Base-by-base conservation (phyloP, 768 basidiomycete species). In the Termitomyces sp. region DNA sequence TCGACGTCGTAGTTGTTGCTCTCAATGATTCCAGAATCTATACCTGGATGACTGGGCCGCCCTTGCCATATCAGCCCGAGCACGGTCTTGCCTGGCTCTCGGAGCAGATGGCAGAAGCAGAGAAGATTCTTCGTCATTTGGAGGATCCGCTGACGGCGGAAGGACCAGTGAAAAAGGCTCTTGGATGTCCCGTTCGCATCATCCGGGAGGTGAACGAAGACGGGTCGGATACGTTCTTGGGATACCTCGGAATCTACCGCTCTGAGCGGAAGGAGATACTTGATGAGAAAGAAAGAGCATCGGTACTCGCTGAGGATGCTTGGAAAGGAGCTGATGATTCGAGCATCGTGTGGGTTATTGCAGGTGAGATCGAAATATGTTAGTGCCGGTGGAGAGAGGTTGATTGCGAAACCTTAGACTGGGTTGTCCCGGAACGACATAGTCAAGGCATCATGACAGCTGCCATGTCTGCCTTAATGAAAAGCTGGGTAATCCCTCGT, bases 291-390 rank as follows among this genome's bases (percentile, higher is more conserved):
- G 65, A 67, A 54, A 67, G 59, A 51, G 38, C 35, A 21, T 25
- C 32, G 23, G 65, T 73, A 12, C 60, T 65, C n/a, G 64, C 66
- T 41, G 73, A 71, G 59, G 83, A 85, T 63, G 58, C 64, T 7
- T 58, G 54, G 12, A 74, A 70, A 50, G 55, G 54, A 16, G 57
- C 65, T 11, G 82, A 81, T 5, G 80, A 83, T 62, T 73, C 78
- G 3, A 66, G 65, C 23, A 82, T 82, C 47, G 61, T 78, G 19
- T 84, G 80, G 80, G 69, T 69, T 16, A 68, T 85, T 50, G 84
- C 80, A 61, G 74, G 83, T 83, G 66, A 14, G 77, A 27, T 27
- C 3, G 19, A 17, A 38, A 32, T 32, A 32, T 23, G 8, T 43
- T 12, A n/a, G 17, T 34, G 29, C 9, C 9, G 19, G 46, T 17